A percentile compares a stretch with the other conserved stretches of the same genome.
Evolutionary conservation across 768 basidiomycete species (phyloP).

Genomic region (Termitomyces sp.): DNA sequence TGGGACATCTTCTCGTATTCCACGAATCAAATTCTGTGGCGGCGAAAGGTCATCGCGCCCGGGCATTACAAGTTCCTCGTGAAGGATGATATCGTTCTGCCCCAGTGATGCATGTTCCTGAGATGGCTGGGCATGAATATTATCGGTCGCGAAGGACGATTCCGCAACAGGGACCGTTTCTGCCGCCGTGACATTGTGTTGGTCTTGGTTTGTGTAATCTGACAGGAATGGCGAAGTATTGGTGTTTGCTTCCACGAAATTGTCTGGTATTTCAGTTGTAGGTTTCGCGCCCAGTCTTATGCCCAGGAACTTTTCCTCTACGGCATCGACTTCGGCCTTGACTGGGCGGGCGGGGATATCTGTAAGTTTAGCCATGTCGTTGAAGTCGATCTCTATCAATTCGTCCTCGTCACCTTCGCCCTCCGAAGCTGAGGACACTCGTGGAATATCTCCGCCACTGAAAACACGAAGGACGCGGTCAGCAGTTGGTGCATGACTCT

Average conservation of each 20-base stretch:
- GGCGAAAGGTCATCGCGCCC: background rate
- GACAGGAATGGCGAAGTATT: background rate
- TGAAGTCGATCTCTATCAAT: slow-evolving; percentile 64
- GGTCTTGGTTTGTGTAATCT: background rate
- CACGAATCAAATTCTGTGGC: background rate
- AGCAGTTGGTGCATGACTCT: slow-evolving; percentile 65
- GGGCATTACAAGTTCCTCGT: background rate
- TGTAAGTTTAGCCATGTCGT: slow-evolving; percentile 49
- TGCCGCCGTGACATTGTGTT: too few relatives aligned
- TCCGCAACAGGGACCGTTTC: background rate
- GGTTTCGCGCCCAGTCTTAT: slow-evolving; percentile 19
- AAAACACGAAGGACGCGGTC: slow-evolving; percentile 66
- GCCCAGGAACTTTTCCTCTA: slow-evolving; percentile 35
- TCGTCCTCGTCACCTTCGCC: slow-evolving; percentile 31
- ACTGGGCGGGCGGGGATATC: slow-evolving; percentile 19
- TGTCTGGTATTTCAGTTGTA: background rate
- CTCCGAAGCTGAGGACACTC: slow-evolving; percentile 22
- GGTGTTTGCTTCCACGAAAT: background rate
- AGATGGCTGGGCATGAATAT: background rate
- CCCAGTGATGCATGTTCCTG: background rate
- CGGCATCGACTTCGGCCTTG: slow-evolving; percentile 11
- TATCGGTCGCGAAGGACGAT: background rate
- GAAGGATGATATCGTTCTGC: background rate
- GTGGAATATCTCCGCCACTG: slow-evolving; percentile 29
- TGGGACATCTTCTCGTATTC: background rate